A percentile compares a stretch with the other conserved stretches of the same genome.
Conservation (phyloP, 495 filamentous ascomycete genomes). For the Aspergillus mulundensis region DNA sequence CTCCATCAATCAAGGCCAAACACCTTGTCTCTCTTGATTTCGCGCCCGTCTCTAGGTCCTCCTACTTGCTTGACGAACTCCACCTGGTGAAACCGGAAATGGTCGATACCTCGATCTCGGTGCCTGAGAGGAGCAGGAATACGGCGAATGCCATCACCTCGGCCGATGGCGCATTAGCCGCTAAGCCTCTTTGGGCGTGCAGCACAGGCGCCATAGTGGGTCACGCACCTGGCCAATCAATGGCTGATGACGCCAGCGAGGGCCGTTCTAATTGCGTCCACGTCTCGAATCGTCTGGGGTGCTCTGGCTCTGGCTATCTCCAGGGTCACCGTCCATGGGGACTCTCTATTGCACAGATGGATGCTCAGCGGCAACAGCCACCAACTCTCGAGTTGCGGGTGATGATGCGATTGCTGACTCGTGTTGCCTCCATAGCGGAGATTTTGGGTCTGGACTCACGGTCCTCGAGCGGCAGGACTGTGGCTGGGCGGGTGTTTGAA, state of each 20-base stretch:
- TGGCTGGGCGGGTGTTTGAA: neutral
- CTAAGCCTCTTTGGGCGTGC: slow-evolving; percentile 27
- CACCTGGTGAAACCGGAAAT: slow-evolving; percentile 1
- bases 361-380: neutral
- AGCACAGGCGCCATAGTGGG: slow-evolving; percentile 28
- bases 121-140: neutral
- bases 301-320: neutral
- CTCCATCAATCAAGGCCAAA: slow-evolving; percentile 14
- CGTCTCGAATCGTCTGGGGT: slow-evolving; percentile 4
- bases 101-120: neutral
- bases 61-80: slow-evolving; percentile 1
- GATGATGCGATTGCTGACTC: neutral
- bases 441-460: neutral
- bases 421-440: neutral
- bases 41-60: neutral
- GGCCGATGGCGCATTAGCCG: neutral
- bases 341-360: neutral
- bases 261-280: slow-evolving; percentile 14
- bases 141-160: neutral
- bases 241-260: slow-evolving; percentile 34
- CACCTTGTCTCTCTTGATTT: neutral
- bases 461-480: neutral
- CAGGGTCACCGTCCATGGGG: neutral
- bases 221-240: slow-evolving; percentile 24
- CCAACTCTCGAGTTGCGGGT: neutral